phyloP scores from a whole-genome alignment of 2,329 filamentous ascomycete genomes.

The Phoma sp. region DNA sequence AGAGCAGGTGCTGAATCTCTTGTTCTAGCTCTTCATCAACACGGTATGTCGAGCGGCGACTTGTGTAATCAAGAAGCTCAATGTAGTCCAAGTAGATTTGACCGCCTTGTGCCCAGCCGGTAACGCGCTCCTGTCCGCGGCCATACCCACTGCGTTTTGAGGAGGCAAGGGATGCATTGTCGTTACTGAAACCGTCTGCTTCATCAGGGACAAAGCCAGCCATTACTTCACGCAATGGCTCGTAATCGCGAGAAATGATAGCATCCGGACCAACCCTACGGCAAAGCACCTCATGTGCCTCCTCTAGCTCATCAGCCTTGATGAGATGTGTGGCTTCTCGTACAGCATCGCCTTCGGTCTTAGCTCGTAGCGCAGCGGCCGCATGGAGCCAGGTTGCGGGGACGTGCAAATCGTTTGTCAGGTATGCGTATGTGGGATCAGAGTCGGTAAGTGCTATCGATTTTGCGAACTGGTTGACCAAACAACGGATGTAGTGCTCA shows the following conservation, averaged over 20 bases:
- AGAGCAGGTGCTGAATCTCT: slow-evolving; percentile 40
- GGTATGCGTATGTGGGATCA: slow-evolving; percentile 63
- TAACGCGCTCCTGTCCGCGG: slow-evolving; percentile 55
- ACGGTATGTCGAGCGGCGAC: slow-evolving; percentile 37
- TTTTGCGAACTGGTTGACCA: slow-evolving; percentile 65
- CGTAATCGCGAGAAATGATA: slow-evolving; percentile 83
- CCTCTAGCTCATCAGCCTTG: slow-evolving; percentile 75
- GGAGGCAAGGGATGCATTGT: slow-evolving; percentile 17
- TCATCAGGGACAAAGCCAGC: slow-evolving; percentile 66
- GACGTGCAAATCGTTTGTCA: slow-evolving; percentile 72
- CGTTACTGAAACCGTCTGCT: slow-evolving; percentile 52
- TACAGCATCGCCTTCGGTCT: slow-evolving; percentile 71
- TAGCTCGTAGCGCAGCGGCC: slow-evolving; percentile 83
- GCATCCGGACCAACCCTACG: slow-evolving; percentile 81
- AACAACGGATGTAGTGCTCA: slow-evolving; percentile 74
- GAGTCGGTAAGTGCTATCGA: slow-evolving; percentile 67
- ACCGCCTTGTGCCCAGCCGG: slow-evolving; percentile 80
- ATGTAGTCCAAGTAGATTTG: slow-evolving; percentile 77
- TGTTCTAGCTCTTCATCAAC: slow-evolving; percentile 43
- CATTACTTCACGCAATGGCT: slow-evolving; percentile 72
- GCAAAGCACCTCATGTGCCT: slow-evolving; percentile 85
- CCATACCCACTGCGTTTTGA: slow-evolving; percentile 1
- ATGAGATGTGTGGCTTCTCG: slow-evolving; percentile 73
- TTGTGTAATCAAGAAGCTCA: slow-evolving; percentile 54
- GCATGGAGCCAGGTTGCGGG: slow-evolving; percentile 84